These are phyloP conservation scores for Rhexocercosporidium sp. DNA, from an alignment of 2,329 filamentous ascomycete species.

Conservation along the genomic window DNA sequence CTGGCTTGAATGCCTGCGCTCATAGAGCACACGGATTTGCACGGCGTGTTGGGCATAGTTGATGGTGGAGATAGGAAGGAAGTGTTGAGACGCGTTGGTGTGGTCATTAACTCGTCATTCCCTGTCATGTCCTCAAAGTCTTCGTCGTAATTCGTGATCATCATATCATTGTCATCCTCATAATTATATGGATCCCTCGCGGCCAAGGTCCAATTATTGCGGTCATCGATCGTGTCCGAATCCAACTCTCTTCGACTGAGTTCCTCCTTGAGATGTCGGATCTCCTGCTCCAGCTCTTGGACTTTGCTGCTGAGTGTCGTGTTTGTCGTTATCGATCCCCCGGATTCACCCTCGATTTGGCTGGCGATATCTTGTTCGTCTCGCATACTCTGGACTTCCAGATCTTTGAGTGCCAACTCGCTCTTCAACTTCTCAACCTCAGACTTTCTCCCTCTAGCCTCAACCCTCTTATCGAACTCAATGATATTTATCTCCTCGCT, in stretches of 20 bases:
- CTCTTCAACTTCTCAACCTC: conserved; percentile 56
- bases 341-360: conserved; percentile 38
- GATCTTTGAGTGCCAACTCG: conserved; percentile 48
- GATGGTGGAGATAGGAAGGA: conserved; percentile 42
- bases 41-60: conserved; percentile 40
- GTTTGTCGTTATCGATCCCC: conserved; percentile 21
- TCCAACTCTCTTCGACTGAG: conserved; percentile 34
- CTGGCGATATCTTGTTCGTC: conserved; percentile 39
- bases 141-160: conserved; percentile 41
- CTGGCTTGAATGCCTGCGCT: conserved; percentile 33
- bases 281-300: conserved; percentile 38
- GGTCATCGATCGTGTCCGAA: conserved; percentile 11
- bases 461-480: conserved; percentile 51
- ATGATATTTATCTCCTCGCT: conserved; percentile 64
- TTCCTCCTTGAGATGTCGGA: conserved; percentile 35
- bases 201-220: conserved; percentile 55
- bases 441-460: conserved; percentile 46
- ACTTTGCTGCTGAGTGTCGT: conserved; percentile 32
- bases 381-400: conserved; percentile 39
- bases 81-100: conserved; percentile 36
- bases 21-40: conserved; percentile 24
- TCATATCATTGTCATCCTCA: conserved; percentile 46
- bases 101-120: conserved; percentile 36
- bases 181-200: conserved; percentile 50
- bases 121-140: conserved; percentile 28